phyloP scores from a whole-genome alignment of 1,139 yeast species.

The Candida labiduridarum region DNA sequence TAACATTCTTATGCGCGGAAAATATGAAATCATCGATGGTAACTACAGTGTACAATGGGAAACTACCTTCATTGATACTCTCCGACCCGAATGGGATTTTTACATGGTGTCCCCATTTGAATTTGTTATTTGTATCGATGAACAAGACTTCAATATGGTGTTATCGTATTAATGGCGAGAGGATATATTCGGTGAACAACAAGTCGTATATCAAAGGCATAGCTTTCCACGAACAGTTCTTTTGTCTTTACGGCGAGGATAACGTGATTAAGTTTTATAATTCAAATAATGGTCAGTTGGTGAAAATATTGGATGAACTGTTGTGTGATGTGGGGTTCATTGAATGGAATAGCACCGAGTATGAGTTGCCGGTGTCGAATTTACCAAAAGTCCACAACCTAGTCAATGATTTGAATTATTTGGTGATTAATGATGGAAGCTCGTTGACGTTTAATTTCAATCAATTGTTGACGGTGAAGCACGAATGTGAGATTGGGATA shows the following conservation, averaged over 20 bases:
- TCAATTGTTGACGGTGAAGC: constrained; percentile 30
- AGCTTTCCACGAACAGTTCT: constrained; percentile 35
- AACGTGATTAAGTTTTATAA: constrained; percentile 49
- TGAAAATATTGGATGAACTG: constrained; percentile 24
- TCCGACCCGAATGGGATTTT: constrained; percentile 24
- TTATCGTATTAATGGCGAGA: constrained; percentile 56
- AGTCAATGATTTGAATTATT: constrained; percentile 21
- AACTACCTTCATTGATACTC: constrained; percentile 10
- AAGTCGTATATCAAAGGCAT: constrained; percentile 37
- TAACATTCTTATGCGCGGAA: background rate
- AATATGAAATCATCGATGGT: constrained; percentile 4
- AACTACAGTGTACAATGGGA: constrained; percentile 11
- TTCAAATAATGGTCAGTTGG: constrained; percentile 48
- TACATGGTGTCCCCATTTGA: constrained; percentile 61
- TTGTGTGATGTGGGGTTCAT: constrained; percentile 26
- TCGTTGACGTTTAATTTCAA: constrained; percentile 34
- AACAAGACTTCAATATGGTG: constrained; percentile 53
- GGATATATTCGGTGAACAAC: constrained; percentile 52
- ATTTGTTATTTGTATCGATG: constrained; percentile 52
- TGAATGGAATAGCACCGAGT: constrained; percentile 24
- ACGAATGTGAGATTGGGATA: constrained; percentile 20
- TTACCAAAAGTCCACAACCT: constrained; percentile 25
- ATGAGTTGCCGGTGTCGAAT: constrained; percentile 26
- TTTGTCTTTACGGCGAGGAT: constrained; percentile 51
- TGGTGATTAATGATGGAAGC: constrained; percentile 28